Percentiles rank a stretch among this genome's conserved stretches.
These are phyloP conservation scores for Melocanna baccifera DNA, from an alignment of 176 grass and related monocot genomes.

Conservation along the genomic window DNA sequence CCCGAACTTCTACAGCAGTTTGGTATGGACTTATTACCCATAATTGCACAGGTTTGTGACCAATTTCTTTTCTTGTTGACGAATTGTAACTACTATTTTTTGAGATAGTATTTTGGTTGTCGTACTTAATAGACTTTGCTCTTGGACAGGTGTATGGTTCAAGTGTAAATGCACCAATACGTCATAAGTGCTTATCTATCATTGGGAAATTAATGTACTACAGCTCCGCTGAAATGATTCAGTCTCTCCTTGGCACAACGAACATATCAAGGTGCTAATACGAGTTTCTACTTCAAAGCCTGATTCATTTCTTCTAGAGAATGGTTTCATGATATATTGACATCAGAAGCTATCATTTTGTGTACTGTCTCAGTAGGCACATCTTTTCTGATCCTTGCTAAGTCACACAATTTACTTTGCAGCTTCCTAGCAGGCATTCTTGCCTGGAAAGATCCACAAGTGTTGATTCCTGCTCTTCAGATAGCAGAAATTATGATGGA, in stretches of 20 bases:
- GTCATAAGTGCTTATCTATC: slow-evolving; percentile 83
- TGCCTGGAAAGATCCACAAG: slow-evolving; percentile 92
- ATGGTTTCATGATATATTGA: slow-evolving; percentile 19
- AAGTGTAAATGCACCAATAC: slow-evolving; percentile 79
- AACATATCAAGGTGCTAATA: slow-evolving; percentile 82
- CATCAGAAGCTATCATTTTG: slow-evolving; percentile 2
- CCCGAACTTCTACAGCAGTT: slow-evolving; percentile 90
- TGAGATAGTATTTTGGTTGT: background rate
- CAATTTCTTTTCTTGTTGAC: background rate
- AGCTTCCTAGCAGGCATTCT: slow-evolving; percentile 93
- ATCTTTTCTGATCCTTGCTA: slow-evolving; percentile 5
- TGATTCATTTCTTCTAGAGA: background rate
- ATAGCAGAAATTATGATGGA: slow-evolving; percentile 96
- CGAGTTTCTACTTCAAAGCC: background rate
- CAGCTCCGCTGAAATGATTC: slow-evolving; percentile 87
- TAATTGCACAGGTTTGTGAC: slow-evolving; percentile 64
- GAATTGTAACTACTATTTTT: background rate
- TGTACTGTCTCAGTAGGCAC: background rate
- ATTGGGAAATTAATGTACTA: slow-evolving; percentile 95
- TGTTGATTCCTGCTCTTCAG: slow-evolving; percentile 86
- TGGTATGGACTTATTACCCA: slow-evolving; percentile 84
- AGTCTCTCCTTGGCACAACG: slow-evolving; percentile 62
- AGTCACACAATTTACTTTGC: slow-evolving; percentile 30
- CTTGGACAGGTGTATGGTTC: slow-evolving; percentile 74
- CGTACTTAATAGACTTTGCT: background rate